phyloP scores from a whole-genome alignment of 306 rosid species.

The Potentilla sterilis region DNA sequence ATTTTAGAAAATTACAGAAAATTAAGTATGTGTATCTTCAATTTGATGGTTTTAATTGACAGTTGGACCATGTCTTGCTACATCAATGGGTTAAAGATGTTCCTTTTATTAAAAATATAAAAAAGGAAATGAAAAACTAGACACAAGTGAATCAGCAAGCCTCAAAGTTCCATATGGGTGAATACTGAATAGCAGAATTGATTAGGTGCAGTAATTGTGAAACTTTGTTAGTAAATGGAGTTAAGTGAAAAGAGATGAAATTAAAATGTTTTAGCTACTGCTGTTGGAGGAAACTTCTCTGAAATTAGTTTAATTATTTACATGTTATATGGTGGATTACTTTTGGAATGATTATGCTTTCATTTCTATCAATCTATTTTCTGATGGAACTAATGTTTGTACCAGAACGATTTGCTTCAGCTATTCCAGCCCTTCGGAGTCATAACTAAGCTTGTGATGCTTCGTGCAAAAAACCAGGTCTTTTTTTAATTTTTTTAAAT shows the following conservation, averaged over 20 bases:
- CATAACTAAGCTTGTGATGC: slow-evolving; percentile 97
- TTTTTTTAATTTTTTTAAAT: slow-evolving; percentile 3
- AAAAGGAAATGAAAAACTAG: too few relatives aligned
- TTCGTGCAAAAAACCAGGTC: slow-evolving; percentile 99
- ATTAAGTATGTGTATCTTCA: too few relatives aligned
- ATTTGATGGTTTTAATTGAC: too few relatives aligned
- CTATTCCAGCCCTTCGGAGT: slow-evolving; percentile 98
- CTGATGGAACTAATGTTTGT: slow-evolving; percentile 18
- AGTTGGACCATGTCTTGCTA: not conserved
- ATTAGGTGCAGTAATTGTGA: not conserved
- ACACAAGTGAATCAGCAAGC: not conserved
- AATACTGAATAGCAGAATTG: not conserved
- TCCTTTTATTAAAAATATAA: too few relatives aligned
- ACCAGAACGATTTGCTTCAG: slow-evolving; percentile 95
- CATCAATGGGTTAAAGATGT: too few relatives aligned
- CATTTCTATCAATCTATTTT: not conserved
- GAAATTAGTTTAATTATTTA: not conserved
- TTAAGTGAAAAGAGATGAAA: not conserved
- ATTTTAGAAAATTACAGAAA: too few relatives aligned
- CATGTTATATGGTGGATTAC: not conserved
- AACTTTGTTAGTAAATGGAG: not conserved
- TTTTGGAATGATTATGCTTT: not conserved
- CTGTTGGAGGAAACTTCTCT: not conserved
- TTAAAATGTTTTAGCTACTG: not conserved
- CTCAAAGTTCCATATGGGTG: not conserved